A percentile compares a stretch with the other conserved stretches of the same genome.
phyloP scores from a whole-genome alignment of 2,329 filamentous ascomycete genomes.

The Endoconidiophora polonica region DNA sequence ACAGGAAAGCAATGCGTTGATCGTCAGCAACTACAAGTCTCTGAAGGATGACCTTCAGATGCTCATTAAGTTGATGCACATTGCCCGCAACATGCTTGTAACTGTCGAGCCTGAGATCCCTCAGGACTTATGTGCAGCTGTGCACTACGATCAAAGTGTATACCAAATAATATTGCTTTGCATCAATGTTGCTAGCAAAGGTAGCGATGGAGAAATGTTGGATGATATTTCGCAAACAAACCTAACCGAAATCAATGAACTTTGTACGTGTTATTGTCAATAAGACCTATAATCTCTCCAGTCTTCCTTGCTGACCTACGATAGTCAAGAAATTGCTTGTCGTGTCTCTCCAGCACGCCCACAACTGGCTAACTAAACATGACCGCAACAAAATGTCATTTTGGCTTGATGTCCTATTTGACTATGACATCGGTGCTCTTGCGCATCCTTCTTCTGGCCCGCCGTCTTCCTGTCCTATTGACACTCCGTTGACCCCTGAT shows the following conservation, averaged over 20 bases:
- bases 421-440: slow-evolving; percentile 29
- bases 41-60: slow-evolving; percentile 46
- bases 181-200: slow-evolving; percentile 50
- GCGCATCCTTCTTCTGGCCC: slow-evolving; percentile 21
- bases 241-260: slow-evolving; percentile 45
- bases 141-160: slow-evolving; percentile 48
- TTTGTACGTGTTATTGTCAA: slow-evolving; percentile 31
- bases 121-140: slow-evolving; percentile 47
- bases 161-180: slow-evolving; percentile 49
- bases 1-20: slow-evolving; percentile 44
- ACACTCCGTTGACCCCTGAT: not conserved
- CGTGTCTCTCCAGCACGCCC: slow-evolving; percentile 47
- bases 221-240: slow-evolving; percentile 41
- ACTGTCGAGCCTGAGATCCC: slow-evolving; percentile 48
- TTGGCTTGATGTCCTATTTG: slow-evolving; percentile 49
- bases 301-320: not conserved
- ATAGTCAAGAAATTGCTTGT: slow-evolving; percentile 50
- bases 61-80: slow-evolving; percentile 50
- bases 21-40: slow-evolving; percentile 43
- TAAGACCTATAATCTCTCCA: not conserved
- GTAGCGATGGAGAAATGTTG: slow-evolving; percentile 46
- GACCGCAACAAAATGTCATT: slow-evolving; percentile 55
- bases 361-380: slow-evolving; percentile 54
- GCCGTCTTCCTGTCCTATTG: not conserved
- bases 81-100: slow-evolving; percentile 47